Conservation (phyloP, 495 filamentous ascomycete genomes). For the Aspergillus coremiiformis region DNA sequence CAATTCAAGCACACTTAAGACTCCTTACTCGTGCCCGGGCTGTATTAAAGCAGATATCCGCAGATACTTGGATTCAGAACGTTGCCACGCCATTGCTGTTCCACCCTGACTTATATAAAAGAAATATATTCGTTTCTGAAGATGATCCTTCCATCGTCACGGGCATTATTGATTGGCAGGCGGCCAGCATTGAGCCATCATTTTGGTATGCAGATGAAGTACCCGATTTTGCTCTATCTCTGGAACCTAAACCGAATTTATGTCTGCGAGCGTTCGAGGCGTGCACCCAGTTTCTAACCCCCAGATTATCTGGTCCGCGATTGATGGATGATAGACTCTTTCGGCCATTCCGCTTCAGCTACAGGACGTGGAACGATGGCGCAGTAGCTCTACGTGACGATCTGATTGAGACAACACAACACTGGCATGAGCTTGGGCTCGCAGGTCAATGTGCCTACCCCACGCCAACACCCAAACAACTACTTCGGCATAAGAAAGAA, state of each 20-base stretch:
- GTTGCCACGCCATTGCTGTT: constrained; percentile 25
- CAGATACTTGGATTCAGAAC: constrained; percentile 17
- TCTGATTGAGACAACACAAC: constrained; percentile 30
- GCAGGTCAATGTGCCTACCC: constrained; percentile 30
- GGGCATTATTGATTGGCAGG: constrained; percentile 37
- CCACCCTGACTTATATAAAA: constrained; percentile 36
- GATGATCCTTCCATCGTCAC: constrained; percentile 33
- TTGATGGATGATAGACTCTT: constrained; percentile 33
- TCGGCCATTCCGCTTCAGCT: constrained; percentile 36
- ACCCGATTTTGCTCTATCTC: constrained; percentile 27
- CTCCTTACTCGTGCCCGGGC: constrained; percentile 16
- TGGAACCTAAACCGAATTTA: constrained; percentile 7
- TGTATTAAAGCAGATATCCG: constrained; percentile 22
- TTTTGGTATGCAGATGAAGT: constrained; percentile 32
- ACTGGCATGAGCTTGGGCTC: constrained; percentile 36
- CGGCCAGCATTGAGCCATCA: constrained; percentile 30
- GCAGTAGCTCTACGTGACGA: constrained; percentile 33
- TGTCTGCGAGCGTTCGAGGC: constrained; percentile 27
- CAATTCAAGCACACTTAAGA: constrained; percentile 18
- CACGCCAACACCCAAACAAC: constrained; percentile 24
- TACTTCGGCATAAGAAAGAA: constrained; percentile 27
- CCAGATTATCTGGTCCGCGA: constrained; percentile 27
- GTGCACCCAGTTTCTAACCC: constrained; percentile 25
- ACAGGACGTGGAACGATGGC: constrained; percentile 40
- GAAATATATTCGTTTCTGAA: constrained; percentile 40